These are phyloP conservation scores for Entomortierella lignicola DNA, from an alignment of 192 early-diverging fungal genomes.

Conservation along the genomic window DNA sequence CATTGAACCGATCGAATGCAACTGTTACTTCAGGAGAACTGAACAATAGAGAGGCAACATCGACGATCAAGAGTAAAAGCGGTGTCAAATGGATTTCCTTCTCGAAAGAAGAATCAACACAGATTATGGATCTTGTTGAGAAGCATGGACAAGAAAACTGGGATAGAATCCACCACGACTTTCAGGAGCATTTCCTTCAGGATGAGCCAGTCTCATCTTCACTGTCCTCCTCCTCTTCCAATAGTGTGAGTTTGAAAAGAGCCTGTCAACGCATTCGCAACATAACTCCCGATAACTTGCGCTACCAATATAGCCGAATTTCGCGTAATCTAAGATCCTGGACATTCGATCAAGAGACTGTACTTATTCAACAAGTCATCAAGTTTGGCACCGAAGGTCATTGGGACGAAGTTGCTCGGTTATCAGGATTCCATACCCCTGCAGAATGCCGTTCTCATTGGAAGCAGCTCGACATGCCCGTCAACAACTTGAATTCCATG, in stretches of 20 bases:
- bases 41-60: background rate
- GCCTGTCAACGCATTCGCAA: background rate
- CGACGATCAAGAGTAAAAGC: background rate
- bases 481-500: background rate
- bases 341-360: constrained; percentile 38
- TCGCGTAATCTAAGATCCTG: constrained; percentile 8
- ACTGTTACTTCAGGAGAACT: background rate
- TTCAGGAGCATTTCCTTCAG: constrained; percentile 15
- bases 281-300: constrained; percentile 9
- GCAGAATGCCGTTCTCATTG: constrained; percentile 32
- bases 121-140: constrained; percentile 14
- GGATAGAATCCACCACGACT: constrained; percentile 16
- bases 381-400: constrained; percentile 13
- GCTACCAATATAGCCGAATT: constrained; percentile 18
- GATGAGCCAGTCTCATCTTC: too few relatives aligned
- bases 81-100: constrained; percentile 13
- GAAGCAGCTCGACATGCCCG: constrained; percentile 46
- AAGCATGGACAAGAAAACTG: constrained; percentile 15
- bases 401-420: constrained; percentile 16
- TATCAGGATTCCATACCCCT: constrained; percentile 10
- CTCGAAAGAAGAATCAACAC: constrained; percentile 17
- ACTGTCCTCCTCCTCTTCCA: too few relatives aligned
- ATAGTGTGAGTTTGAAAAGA: background rate
- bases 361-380: constrained; percentile 39
- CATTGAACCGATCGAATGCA: background rate